A percentile compares a stretch with the other conserved stretches of the same genome.
These are phyloP conservation scores for Cryomyces minteri DNA, from an alignment of 495 filamentous ascomycete genomes.

Conservation along the genomic window DNA sequence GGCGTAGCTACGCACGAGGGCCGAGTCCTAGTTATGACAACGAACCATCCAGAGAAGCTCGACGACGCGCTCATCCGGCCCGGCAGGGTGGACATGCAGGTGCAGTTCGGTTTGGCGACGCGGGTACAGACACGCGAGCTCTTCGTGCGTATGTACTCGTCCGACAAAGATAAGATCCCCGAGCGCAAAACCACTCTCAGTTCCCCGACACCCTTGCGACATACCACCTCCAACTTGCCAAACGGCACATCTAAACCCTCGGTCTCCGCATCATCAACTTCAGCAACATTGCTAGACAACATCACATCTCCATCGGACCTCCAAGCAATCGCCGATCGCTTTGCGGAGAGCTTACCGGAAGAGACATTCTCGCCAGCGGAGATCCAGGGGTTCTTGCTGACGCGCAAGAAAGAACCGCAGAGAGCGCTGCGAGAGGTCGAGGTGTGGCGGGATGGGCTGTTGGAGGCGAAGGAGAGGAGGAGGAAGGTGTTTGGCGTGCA, in stretches of 20 bases:
- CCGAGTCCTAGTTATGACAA: constrained; percentile 69
- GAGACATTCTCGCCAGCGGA: constrained; percentile 55
- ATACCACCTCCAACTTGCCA: neutral
- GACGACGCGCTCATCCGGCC: constrained; percentile 61
- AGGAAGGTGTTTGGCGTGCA: constrained; percentile 2
- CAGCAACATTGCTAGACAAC: neutral
- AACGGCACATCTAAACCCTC: no score
- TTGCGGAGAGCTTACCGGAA: constrained; percentile 42
- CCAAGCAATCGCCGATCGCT: constrained; percentile 28
- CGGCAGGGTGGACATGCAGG: constrained; percentile 56
- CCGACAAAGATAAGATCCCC: constrained; percentile 4
- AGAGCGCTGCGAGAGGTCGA: constrained; percentile 15
- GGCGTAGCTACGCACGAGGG: constrained; percentile 71
- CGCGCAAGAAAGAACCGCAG: constrained; percentile 18
- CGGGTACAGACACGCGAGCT: constrained; percentile 42
- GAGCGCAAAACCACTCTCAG: neutral
- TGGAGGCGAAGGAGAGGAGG: constrained; percentile 12
- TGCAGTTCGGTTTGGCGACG: constrained; percentile 49
- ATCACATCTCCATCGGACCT: constrained; percentile 12
- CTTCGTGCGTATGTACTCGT: constrained; percentile 55
- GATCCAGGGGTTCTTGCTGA: constrained; percentile 46
- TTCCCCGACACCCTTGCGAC: neutral
- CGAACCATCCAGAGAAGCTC: constrained; percentile 56
- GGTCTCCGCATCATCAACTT: neutral
- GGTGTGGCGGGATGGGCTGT: constrained; percentile 11